Base-by-base conservation (phyloP, 2,329 filamentous ascomycete species). In the Pleoardoris graminearum region DNA sequence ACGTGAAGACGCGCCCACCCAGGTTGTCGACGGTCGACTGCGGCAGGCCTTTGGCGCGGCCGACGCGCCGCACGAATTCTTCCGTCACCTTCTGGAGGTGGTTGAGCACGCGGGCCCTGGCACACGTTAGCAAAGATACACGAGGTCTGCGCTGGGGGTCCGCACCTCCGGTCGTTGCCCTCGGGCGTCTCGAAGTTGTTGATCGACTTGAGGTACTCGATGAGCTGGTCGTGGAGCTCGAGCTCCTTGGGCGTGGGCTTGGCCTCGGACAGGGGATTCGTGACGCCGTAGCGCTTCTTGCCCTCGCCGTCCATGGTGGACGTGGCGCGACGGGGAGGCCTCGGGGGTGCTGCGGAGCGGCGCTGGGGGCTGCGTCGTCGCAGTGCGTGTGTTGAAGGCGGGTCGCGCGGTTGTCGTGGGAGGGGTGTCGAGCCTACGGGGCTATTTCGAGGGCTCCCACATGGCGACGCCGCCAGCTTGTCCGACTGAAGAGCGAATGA, bases 1-100 rank as follows among this genome's bases (percentile, higher is more conserved):
- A 99, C 1, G 93, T 95, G 73, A 96, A 96, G 61, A 99, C 86
- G 77, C 93, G 94, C 59, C 92, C 94, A 48, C 92, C 90, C 5
- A 92, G 90, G 67, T 88, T 87, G 62, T 92, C 90, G 39, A 94
- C 83, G 39, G 94, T 83, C 27, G 86, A 85, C 37, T 90, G 84
- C 39, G 91, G 88, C 45, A 93, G 80, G 45, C 82, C 86, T 72
- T 88, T 91, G 66, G 84, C 82, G 60, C 82, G 81, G 60, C 90
- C 90, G 8, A 96, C 91, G 58, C 85, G 82, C 71, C 87, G 87
- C 51, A 99, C 90, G 65, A 99, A 96, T 62, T 93, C 90, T 68
- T 92, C 81, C 55, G 90, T 88, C 49, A 96, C 89, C 43, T 80
- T 80, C 69, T 95, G 89, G 17, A 99, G 81, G 27, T 89, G 86